Conservation (phyloP, 148 eudicot species). For the Polygonum aviculare region DNA sequence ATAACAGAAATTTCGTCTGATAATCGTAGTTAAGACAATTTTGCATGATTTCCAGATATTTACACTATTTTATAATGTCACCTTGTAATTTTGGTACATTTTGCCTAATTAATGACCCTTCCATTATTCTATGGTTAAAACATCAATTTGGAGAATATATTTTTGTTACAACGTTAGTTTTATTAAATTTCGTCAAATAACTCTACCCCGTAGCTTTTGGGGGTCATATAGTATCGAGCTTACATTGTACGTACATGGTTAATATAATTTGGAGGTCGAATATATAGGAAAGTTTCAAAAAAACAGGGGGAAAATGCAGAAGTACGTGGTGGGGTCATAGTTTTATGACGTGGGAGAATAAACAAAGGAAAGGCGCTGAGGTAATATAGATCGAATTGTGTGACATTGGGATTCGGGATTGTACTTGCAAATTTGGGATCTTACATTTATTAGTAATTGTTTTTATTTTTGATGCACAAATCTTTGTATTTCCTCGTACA, state of each 20-base stretch:
- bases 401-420: background rate
- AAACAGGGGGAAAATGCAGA: background rate
- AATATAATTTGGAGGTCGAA: background rate
- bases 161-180: too few species aligned
- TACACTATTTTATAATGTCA: too few species aligned
- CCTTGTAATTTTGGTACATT: too few species aligned
- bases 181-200: too few species aligned
- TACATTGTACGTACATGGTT: background rate
- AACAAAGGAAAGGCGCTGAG: background rate
- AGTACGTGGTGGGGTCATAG: background rate
- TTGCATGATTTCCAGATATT: too few species aligned
- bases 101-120: too few species aligned
- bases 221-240: too few species aligned
- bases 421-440: conserved; percentile 5
- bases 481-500: background rate
- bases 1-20: too few species aligned
- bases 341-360: background rate
- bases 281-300: background rate
- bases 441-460: background rate
- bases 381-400: background rate
- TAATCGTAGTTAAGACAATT: too few species aligned
- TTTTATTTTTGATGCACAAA: background rate
- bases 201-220: too few species aligned
- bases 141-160: too few species aligned
- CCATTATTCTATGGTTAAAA: too few species aligned